phyloP scores from a whole-genome alignment of 495 filamentous ascomycete genomes.

The Apodospora peruviana region DNA sequence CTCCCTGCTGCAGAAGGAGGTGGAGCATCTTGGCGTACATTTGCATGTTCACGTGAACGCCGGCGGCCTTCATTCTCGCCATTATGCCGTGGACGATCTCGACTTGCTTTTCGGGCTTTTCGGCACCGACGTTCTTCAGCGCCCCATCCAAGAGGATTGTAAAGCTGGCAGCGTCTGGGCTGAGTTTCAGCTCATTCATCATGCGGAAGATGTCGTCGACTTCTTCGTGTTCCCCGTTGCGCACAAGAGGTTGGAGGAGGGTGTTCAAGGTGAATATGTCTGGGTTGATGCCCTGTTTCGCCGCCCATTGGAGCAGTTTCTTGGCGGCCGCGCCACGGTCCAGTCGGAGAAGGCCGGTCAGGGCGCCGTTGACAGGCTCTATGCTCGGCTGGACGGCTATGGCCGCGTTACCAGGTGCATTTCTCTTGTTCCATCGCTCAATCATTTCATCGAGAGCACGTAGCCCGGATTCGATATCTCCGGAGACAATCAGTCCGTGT shows the following conservation, averaged over 20 bases:
- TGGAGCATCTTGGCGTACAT: constrained; percentile 62
- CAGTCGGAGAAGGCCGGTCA: constrained; percentile 36
- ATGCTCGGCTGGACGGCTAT: constrained; percentile 50
- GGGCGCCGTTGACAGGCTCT: constrained; percentile 57
- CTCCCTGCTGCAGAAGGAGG: constrained; percentile 45
- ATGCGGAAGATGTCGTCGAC: constrained; percentile 37
- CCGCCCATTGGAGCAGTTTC: constrained; percentile 55
- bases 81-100: constrained; percentile 38
- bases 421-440: constrained; percentile 41
- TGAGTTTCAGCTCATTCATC: constrained; percentile 30
- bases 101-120: constrained; percentile 24
- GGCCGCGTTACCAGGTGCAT: constrained; percentile 21
- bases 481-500: constrained; percentile 48
- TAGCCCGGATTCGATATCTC: constrained; percentile 44
- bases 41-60: constrained; percentile 48
- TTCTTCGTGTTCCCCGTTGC: constrained; percentile 27
- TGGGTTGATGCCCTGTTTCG: constrained; percentile 48
- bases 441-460: constrained; percentile 57
- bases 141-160: constrained; percentile 37
- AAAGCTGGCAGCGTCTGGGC: constrained; percentile 36
- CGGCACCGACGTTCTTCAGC: constrained; percentile 16
- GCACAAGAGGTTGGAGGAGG: constrained; percentile 52
- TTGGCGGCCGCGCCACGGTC: constrained; percentile 29
- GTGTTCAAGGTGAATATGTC: constrained; percentile 66
- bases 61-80: constrained; percentile 43